Evolutionary conservation across 2,329 filamentous ascomycete genomes (phyloP), one percentile per base, ranked within the genome.

Genomic region (Aspergillaceae sp.): DNA sequence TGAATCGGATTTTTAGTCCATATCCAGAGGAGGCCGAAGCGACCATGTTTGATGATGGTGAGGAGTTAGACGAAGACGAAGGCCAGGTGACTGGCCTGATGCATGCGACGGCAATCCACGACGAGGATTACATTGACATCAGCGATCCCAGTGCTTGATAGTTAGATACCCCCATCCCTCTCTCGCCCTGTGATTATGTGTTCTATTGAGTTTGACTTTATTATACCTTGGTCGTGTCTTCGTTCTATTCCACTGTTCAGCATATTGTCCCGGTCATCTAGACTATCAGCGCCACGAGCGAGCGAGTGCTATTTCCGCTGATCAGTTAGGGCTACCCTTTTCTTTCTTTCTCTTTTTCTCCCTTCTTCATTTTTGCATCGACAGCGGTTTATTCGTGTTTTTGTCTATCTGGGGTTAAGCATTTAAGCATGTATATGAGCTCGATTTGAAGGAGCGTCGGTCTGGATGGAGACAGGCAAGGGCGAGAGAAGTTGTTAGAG

Each of bases 1-100:
- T 98, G 35, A 94, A 89, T 42, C 56, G 51, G 53, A 67, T 69
- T 7, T 63, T 67, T 35, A 49, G 55, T 29, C 48, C 56, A 38
- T 56, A 51, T 29, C 61, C 55, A 34, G 62, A 64, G 34, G 56
- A 59, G 49, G 61, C 57, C 7, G 66, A 69, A 49, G 65, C 63
- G 38, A 69, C 67, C 32, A 70, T 70, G 64, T 70, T 68, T 52
- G 66, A 70, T 50, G 67, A 71, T 40, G 66, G 65, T 33, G 69
- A 70, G 48, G 67, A 70, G 54, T 49, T 69, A 43, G 67, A 70
- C 38, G 67, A 69, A 56, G 67, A 69, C 29, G 66, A 69, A 48
- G 66, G 64, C 40, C 65, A 66, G 43, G 61, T 69, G 48, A 65
- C 65, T 27, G 66, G 65, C 47, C 57, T 70, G 45, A 63, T 70